These are phyloP conservation scores for Kazachstania martiniae DNA, from an alignment of 805 yeast species.

Conservation along the genomic window DNA sequence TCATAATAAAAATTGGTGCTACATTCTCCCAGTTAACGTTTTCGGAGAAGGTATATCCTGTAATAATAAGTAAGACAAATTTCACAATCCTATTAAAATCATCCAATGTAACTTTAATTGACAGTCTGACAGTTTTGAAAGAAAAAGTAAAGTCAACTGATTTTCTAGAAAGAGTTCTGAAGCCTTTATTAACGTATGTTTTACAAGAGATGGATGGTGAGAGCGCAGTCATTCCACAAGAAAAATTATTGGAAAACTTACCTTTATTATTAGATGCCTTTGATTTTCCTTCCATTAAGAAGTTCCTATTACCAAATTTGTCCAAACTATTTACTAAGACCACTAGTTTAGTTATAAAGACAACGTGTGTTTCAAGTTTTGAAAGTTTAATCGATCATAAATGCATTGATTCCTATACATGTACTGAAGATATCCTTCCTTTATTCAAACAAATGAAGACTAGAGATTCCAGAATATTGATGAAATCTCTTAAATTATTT, in stretches of 20 bases:
- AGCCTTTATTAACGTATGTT: slow-evolving; percentile 21
- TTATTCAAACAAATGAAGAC: slow-evolving; percentile 66
- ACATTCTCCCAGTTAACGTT: slow-evolving; percentile 68
- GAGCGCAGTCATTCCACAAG: slow-evolving; percentile 34
- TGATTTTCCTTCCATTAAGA: slow-evolving; percentile 64
- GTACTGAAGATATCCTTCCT: slow-evolving; percentile 75
- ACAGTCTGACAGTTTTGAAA: slow-evolving; percentile 38
- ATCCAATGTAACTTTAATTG: slow-evolving; percentile 31
- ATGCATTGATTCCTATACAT: slow-evolving; percentile 57
- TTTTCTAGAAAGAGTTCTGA: slow-evolving; percentile 29
- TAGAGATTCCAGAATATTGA: slow-evolving; percentile 55
- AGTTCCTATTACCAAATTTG: slow-evolving; percentile 61
- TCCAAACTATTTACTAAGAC: slow-evolving; percentile 73
- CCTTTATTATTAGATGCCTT: slow-evolving; percentile 34
- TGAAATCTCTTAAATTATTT: slow-evolving; percentile 37
- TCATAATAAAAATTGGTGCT: slow-evolving; percentile 52
- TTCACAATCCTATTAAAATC: slow-evolving; percentile 15
- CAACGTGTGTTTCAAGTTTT: slow-evolving; percentile 53
- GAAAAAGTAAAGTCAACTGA: slow-evolving; percentile 42
- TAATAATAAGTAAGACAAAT: slow-evolving; percentile 10
- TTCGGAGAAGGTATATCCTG: slow-evolving; percentile 53
- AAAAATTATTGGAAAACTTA: slow-evolving; percentile 36
- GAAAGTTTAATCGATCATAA: slow-evolving; percentile 44
- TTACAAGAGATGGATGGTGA: slow-evolving; percentile 16
- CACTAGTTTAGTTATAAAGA: slow-evolving; percentile 68